Conservation (phyloP, 2,329 filamentous ascomycete species). For the Rutstroemia sp. region DNA sequence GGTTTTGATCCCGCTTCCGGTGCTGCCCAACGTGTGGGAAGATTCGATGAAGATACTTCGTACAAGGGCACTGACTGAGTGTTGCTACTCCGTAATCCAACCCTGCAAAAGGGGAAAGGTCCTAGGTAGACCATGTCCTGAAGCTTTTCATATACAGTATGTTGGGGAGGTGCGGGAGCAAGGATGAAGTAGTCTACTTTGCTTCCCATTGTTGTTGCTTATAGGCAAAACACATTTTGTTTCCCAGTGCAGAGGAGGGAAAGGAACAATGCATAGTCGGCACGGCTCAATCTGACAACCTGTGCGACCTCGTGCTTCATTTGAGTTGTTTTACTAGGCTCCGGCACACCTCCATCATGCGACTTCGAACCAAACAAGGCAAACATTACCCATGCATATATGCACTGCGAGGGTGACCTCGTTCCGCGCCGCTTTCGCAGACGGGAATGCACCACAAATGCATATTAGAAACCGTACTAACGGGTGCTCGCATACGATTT, state of each 20-base stretch:
- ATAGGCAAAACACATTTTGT: neutral
- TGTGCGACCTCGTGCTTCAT: neutral
- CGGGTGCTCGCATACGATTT: slow-evolving; percentile 24
- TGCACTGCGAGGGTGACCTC: slow-evolving; percentile 11
- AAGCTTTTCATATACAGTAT: too few species aligned
- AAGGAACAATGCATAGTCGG: slow-evolving; percentile 2
- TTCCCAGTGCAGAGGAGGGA: neutral
- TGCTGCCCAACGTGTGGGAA: neutral
- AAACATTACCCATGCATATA: slow-evolving; percentile 1
- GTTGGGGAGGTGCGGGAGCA: neutral
- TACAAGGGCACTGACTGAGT: too few species aligned
- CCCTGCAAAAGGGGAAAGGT: neutral
- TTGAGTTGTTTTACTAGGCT: neutral
- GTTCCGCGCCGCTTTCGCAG: slow-evolving; percentile 25
- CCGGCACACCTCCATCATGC: neutral
- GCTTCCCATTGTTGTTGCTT: neutral
- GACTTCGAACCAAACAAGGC: neutral
- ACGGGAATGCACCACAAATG: slow-evolving; percentile 21
- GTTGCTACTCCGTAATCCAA: neutral
- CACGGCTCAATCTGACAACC: neutral
- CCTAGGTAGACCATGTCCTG: too few species aligned
- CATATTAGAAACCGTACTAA: slow-evolving; percentile 18
- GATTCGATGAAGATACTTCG: too few species aligned
- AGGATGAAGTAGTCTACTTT: neutral
- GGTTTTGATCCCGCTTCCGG: too few species aligned